These are phyloP conservation scores for Exophiala mesophila DNA, from an alignment of 2,329 filamentous ascomycete genomes.

Conservation along the genomic window DNA sequence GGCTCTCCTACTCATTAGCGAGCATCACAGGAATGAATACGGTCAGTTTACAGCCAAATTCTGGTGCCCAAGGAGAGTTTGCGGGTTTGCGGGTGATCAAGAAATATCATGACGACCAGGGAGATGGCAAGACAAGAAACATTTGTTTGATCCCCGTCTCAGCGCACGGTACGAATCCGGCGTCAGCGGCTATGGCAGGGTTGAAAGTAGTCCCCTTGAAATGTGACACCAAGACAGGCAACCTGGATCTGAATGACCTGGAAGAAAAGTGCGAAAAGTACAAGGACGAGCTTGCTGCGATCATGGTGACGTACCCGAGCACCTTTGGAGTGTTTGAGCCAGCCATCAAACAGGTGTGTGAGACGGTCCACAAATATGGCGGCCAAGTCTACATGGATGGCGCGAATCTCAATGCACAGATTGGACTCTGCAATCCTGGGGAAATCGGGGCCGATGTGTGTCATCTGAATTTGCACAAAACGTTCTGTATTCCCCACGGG, in stretches of 20 bases:
- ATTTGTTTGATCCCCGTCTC: constrained; percentile 93
- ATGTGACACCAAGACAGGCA: constrained; percentile 80
- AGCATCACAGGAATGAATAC: constrained; percentile 84
- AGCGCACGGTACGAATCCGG: constrained; percentile 92
- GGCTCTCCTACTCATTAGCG: constrained; percentile 70
- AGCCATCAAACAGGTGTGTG: constrained; percentile 75
- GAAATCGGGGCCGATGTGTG: constrained; percentile 96
- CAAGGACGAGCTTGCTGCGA: constrained; percentile 76
- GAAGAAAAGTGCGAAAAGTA: constrained; percentile 86
- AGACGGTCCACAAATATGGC: constrained; percentile 78
- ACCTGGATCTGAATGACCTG: constrained; percentile 81
- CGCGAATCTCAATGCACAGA: constrained; percentile 98
- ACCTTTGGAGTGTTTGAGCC: constrained; percentile 96
- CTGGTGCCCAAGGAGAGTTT: constrained; percentile 92
- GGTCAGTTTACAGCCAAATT: constrained; percentile 91
- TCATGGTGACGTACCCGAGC: constrained; percentile 96
- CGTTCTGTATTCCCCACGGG: constrained; percentile 95
- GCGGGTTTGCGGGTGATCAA: constrained; percentile 83
- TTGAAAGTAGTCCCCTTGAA: constrained; percentile 93
- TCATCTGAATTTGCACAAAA: constrained; percentile 97
- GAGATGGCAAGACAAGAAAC: constrained; percentile 65
- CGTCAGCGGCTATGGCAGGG: constrained; percentile 89
- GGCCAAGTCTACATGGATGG: constrained; percentile 98
- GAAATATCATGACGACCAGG: constrained; percentile 69
- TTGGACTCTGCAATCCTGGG: constrained; percentile 87